Base-by-base conservation (phyloP, 805 yeast species). In the Nakazawaea wickerhamii region DNA sequence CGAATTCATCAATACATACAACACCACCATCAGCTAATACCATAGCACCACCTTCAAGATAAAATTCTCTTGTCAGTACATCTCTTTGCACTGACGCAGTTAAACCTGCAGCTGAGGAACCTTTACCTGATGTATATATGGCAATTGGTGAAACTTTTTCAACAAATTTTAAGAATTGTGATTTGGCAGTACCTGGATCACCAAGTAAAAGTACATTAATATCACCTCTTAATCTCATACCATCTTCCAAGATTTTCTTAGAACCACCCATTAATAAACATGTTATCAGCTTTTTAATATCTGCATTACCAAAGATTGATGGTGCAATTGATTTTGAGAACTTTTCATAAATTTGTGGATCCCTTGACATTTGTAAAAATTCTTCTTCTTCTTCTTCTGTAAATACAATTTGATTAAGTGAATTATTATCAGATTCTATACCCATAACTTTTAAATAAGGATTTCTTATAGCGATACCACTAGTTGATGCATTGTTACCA, bases 21-120 rank as follows among this genome's bases (percentile, higher is more conserved):
- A 93, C 97, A 51, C 99, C 99, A 30, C 98, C 98, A 66, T 93
- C 99, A 0, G 99, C 99, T 39, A 93, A 70, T n/a, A 93, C 99
- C 97, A 93, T 90, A 7, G 99, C 99, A 64, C 99, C 99, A 47
- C 99, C 99, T 73, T 93, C 99, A 41, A 93, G 69, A 60, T 86
- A 91, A 61, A 91, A 93, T 54, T 93, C 99, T 49, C 96, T 70
- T 0, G 96, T 85, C 19, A 71, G 69, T 1, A 87, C 73, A 60
- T 93, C 98, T 60, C 96, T 75, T 66, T 91, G 99, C 15, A 93
- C 98, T 14, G 95, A 84, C 0, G 99, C 99, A 2, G 99, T 93
- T 63, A 93, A 75, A 79, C 99, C 99, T 2, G 98, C 99, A 2
- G 99, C 99, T 9, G 98, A 91, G 0, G 99, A 91, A 56, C 99